These are phyloP conservation scores for Atalantia buxifolia DNA, from an alignment of 345 rosid genomes.

Conservation along the genomic window DNA sequence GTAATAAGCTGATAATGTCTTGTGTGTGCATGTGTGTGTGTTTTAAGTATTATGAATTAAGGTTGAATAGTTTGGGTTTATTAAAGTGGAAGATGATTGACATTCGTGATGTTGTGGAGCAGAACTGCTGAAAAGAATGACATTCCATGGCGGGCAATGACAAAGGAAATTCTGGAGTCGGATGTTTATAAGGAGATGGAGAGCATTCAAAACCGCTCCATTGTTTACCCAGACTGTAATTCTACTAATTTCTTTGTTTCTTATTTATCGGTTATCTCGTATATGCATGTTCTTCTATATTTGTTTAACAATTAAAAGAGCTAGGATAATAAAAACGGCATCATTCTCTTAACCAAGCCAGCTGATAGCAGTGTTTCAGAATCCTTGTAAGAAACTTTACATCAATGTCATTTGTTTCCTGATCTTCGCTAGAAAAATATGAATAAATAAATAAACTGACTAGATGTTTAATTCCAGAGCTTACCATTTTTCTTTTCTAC, in stretches of 20 bases:
- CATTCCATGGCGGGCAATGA: constrained; percentile 61
- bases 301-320: background rate
- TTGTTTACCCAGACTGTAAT: constrained; percentile 58
- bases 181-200: constrained; percentile 61
- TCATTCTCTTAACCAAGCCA: background rate
- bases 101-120: constrained; percentile 18
- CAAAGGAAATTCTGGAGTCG: constrained; percentile 50
- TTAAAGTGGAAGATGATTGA: background rate
- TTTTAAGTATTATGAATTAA: background rate
- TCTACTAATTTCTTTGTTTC: background rate
- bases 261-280: background rate
- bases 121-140: constrained; percentile 64
- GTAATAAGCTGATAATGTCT: too few relatives aligned
- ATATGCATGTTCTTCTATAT: background rate
- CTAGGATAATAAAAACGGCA: background rate
- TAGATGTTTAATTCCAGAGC: background rate
- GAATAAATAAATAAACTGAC: background rate
- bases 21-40: background rate
- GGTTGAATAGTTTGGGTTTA: background rate
- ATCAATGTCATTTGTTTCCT: background rate
- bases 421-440: background rate
- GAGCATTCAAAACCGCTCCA: constrained; percentile 39
- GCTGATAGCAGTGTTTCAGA: background rate
- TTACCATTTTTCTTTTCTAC: background rate
- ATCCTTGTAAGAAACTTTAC: background rate